Evolutionary conservation across 1,139 yeast species (phyloP), one percentile per base, ranked within the genome.

Genomic region (Protomyces gravidus): DNA sequence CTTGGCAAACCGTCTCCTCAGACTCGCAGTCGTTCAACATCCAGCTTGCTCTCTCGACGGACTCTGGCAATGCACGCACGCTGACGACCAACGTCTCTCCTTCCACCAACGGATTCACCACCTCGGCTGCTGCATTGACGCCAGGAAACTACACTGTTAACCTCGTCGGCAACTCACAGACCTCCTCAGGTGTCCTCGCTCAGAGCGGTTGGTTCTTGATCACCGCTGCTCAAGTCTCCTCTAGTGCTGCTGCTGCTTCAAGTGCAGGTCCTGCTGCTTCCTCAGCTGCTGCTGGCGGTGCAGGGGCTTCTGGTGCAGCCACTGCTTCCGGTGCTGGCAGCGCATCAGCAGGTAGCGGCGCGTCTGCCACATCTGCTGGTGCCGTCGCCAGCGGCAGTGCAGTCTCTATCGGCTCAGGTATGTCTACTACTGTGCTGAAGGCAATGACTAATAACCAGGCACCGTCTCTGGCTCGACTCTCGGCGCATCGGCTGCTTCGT

Each of bases 141-240:
- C 58, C 58, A 25, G 58, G 58, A 7, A 53, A 53, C 51, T 53
- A 53, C 58, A 53, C 58, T 47, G 26, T 53, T 51, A 53, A 53
- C 58, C 51, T 53, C n/a, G 51, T 53, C 17, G 58, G 58, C 25
- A 46, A 53, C 58, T 33, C 58, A 13, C 45, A 32, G 36, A 46
- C 50, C 26, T 46, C 51, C 11, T 33, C 51, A 25, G 58, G 58
- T n/a, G 58, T 53, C 40, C 58, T 53, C 19, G 58, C 58, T 1
- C 58, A 53, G 51, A 45, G 50, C 21, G 36, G 28, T 11, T 53
- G 58, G 58, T 53, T 53, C 58, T 27, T 53, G 51, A 53, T 53
- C 17, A 53, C 58, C 17, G 58, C 58, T 19, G 58, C 58, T 25
- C 33, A 50, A 15, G 51, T 33, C 28, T 7, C 45, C 13, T 46